A percentile compares a stretch with the other conserved stretches of the same genome.
Evolutionary conservation across 208 protist species (phyloP).

Genomic region (Wallacemonas sp.): DNA sequence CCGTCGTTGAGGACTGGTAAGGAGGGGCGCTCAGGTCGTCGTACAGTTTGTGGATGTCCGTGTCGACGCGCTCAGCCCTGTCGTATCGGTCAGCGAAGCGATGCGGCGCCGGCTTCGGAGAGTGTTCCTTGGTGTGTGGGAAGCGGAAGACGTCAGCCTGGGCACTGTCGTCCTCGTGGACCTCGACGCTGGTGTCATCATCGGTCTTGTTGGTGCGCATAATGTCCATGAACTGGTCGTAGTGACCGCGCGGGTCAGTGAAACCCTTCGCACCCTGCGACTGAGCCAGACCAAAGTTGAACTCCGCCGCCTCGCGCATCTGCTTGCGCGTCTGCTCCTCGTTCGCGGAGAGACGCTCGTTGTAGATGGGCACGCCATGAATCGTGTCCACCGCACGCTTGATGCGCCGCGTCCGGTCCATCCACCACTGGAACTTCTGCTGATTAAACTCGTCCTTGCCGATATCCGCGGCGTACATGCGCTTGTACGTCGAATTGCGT

Average conservation of each 20-base stretch:
- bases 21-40: constrained; percentile 8
- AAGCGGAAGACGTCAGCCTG: constrained; percentile 64
- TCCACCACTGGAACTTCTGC: constrained; percentile 81
- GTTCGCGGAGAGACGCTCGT: constrained; percentile 78
- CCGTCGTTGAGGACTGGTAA: background rate
- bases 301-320: constrained; percentile 86
- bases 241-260: constrained; percentile 79
- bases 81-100: constrained; percentile 31
- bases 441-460: constrained; percentile 62
- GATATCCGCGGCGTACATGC: constrained; percentile 76
- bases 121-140: constrained; percentile 65
- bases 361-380: constrained; percentile 85
- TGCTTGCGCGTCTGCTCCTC: constrained; percentile 81
- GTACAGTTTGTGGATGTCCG: constrained; percentile 36
- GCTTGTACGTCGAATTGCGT: constrained; percentile 48
- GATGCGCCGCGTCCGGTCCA: constrained; percentile 74
- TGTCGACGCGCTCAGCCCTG: constrained; percentile 38
- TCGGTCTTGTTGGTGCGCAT: constrained; percentile 63
- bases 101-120: constrained; percentile 37
- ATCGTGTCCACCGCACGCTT: constrained; percentile 81
- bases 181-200: constrained; percentile 47
- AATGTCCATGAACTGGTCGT: constrained; percentile 68
- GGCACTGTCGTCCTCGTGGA: constrained; percentile 58
- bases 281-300: constrained; percentile 68
- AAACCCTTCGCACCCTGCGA: constrained; percentile 84